A percentile compares a stretch with the other conserved stretches of the same genome.
Conservation (phyloP, 306 rosid species). For the Cotoneaster glaucophyllus region DNA sequence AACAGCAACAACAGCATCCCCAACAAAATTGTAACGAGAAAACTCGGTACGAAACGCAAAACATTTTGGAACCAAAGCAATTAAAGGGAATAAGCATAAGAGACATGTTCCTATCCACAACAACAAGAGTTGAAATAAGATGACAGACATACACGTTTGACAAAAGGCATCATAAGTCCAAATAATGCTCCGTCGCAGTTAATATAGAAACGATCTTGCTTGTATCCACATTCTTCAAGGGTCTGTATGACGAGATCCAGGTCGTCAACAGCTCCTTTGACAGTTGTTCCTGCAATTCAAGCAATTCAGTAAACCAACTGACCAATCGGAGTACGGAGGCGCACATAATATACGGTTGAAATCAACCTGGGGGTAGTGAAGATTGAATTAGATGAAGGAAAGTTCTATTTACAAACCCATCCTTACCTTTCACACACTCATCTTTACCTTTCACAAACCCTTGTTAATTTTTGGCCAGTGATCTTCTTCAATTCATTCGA, state of each 20-base stretch:
- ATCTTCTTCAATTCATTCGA: too few relatives aligned
- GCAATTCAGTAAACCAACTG: not conserved
- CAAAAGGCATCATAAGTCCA: constrained; percentile 69
- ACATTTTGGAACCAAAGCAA: not conserved
- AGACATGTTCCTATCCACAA: not conserved
- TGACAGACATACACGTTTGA: constrained; percentile 38
- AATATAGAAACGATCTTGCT: constrained; percentile 52
- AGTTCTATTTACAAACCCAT: too few relatives aligned
- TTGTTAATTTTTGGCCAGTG: too few relatives aligned
- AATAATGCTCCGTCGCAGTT: constrained; percentile 67
- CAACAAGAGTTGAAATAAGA: not conserved
- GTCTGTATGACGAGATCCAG: constrained; percentile 48
- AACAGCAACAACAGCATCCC: too few relatives aligned
- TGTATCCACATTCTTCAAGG: constrained; percentile 49
- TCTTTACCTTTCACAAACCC: too few relatives aligned
- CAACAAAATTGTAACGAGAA: too few relatives aligned
- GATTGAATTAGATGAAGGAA: too few relatives aligned
- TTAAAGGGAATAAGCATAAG: not conserved
- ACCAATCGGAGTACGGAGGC: not conserved
- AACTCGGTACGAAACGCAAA: not conserved
- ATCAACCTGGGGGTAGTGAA: too few relatives aligned
- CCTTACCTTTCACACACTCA: too few relatives aligned
- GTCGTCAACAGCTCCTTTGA: constrained; percentile 66
- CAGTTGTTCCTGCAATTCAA: constrained; percentile 46
- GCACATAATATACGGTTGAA: not conserved